Evolutionary conservation across 1,139 yeast genomes (phyloP).

Genomic region (Lodderomyces jiufengensis): DNA sequence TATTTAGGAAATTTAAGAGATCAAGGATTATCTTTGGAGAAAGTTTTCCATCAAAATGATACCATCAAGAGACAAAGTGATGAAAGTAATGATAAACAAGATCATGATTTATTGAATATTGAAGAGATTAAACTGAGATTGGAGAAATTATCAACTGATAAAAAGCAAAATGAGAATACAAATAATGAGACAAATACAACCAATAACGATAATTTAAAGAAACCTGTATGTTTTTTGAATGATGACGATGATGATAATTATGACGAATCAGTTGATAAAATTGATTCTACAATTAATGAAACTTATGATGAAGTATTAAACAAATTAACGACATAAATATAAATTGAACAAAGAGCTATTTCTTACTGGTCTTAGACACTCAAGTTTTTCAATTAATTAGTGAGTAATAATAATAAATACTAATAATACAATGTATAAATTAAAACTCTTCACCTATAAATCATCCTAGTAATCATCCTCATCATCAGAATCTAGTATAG

Average conservation of each 20-base stretch:
- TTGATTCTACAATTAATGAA: constrained; percentile 26
- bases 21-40: constrained; percentile 50
- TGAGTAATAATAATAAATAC: neutral
- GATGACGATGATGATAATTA: constrained; percentile 6
- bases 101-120: constrained; percentile 16
- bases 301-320: constrained; percentile 53
- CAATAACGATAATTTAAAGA: constrained; percentile 5
- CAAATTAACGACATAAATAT: constrained; percentile 18
- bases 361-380: too few species aligned
- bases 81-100: constrained; percentile 3
- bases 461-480: constrained; percentile 22
- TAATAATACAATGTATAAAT: neutral
- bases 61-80: constrained; percentile 1
- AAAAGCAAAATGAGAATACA: neutral
- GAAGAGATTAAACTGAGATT: constrained; percentile 20
- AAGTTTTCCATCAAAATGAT: constrained; percentile 38
- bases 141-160: constrained; percentile 12
- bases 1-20: constrained; percentile 48
- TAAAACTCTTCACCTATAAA: too few species aligned
- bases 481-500: constrained; percentile 27
- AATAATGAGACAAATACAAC: constrained; percentile 5
- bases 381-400: neutral
- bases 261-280: constrained; percentile 4
- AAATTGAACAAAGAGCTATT: neutral
- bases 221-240: neutral